Conservation (phyloP, 2,329 filamentous ascomycete species). For the Phaeomoniella chlamydospora region DNA sequence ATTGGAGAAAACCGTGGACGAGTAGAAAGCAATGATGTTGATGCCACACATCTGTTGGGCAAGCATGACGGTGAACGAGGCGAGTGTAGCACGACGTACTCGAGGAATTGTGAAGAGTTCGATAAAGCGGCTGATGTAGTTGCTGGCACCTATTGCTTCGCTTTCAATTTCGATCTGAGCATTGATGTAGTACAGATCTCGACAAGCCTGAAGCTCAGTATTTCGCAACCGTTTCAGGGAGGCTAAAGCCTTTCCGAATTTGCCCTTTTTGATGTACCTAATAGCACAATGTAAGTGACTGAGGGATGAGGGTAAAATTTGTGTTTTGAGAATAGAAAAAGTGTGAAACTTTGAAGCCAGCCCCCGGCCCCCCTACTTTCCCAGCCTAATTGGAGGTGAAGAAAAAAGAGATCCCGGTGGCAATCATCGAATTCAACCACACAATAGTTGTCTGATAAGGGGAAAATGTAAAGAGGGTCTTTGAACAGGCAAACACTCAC, state of each 20-base stretch:
- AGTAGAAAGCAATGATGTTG: constrained; percentile 58
- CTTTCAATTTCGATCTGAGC: constrained; percentile 30
- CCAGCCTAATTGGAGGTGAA: too few relatives aligned
- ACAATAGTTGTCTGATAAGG: too few relatives aligned
- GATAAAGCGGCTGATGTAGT: constrained; percentile 30
- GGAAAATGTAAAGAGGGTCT: too few relatives aligned
- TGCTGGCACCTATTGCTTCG: constrained; percentile 23
- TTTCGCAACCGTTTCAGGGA: constrained; percentile 45
- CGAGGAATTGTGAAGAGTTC: constrained; percentile 16
- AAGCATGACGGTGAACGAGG: constrained; percentile 16
- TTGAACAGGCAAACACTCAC: too few relatives aligned
- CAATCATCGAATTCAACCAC: too few relatives aligned
- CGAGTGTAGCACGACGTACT: constrained; percentile 14
- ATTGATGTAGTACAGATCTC: constrained; percentile 45
- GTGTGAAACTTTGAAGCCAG: too few relatives aligned
- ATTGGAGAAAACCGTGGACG: constrained; percentile 22
- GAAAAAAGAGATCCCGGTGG: too few relatives aligned
- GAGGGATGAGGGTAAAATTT: constrained; percentile 36
- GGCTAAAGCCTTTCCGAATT: constrained; percentile 44
- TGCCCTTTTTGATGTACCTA: constrained; percentile 52
- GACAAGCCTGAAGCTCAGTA: constrained; percentile 38
- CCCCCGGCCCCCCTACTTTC: too few relatives aligned
- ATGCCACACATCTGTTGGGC: constrained; percentile 20
- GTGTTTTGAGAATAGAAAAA: constrained; percentile 47
- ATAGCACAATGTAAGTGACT: too few relatives aligned